A percentile compares a stretch with the other conserved stretches of the same genome.
Evolutionary conservation across 768 basidiomycete species (phyloP).

Genomic region (Hygrocybe coccinea): DNA sequence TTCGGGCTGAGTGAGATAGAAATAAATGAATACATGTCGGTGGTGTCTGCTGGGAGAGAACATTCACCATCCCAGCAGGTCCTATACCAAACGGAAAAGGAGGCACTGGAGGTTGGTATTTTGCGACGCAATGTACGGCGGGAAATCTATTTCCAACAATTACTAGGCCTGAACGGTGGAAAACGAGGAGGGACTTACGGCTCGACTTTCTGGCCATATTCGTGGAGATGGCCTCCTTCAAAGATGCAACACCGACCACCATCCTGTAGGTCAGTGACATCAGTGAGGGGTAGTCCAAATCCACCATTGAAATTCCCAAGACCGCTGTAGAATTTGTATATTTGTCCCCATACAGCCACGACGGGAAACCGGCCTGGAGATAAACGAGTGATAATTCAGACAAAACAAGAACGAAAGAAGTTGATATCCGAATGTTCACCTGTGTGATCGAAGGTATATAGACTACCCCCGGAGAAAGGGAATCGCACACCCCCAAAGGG

Average conservation of each 20-base stretch:
- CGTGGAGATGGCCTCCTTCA: constrained; percentile 7
- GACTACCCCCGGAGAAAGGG: not conserved
- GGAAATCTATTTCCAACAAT: not conserved
- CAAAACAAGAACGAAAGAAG: not conserved
- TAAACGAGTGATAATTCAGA: not conserved
- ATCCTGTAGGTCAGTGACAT: constrained; percentile 4
- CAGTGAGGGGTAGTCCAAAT: constrained; percentile 7
- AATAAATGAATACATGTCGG: no score
- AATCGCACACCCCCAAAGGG: not conserved
- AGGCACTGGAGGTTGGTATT: not conserved
- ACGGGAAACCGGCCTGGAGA: constrained; percentile 4
- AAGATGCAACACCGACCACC: constrained; percentile 7
- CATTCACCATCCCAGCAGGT: constrained; percentile 2
- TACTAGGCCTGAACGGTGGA: no score
- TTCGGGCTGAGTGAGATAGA: not conserved
- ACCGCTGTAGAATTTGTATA: not conserved
- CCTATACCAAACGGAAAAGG: constrained; percentile 5
- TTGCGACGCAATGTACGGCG: constrained; percentile 3
- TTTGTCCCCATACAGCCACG: constrained; percentile 3
- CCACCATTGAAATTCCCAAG: not conserved
- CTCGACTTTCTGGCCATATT: constrained; percentile 4
- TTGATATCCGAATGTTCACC: not conserved
- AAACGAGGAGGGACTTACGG: constrained; percentile 2
- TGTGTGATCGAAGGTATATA: constrained; percentile 4
- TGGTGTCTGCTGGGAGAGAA: no score